Evolutionary conservation across 768 basidiomycete species (phyloP), one percentile per base, ranked within the genome.

Genomic region (Pholiota molesta): DNA sequence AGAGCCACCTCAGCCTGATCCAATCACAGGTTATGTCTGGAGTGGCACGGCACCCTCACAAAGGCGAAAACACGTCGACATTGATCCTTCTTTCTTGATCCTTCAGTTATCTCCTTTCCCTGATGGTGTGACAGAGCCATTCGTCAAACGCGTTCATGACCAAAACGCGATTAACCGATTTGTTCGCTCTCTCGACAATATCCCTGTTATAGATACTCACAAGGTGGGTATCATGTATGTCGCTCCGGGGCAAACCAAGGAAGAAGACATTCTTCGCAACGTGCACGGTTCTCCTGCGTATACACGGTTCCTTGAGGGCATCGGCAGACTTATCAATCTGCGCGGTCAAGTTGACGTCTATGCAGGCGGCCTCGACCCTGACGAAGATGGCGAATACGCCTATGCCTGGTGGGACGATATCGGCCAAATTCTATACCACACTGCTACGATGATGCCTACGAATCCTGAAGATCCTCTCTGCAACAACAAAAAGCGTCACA

Each of bases 381-480:
- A 95, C 63, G 86, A 91, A 68, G 95, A 99, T 69, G 97, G 97
- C 14, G 92, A 95, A 74, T 97, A 96, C 71, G 94, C 97, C 0
- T 99, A 99, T 71, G 95, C 96, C 0, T 99, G 97, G 96, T 97
- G 96, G 94, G 95, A 99, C 73, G 95, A 98, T 69, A 95, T 98
- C 54, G 88, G 91, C 4, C 96, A 99, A 72, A 87, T 97, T 63
- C 83, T 98, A 57, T 99, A 92, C 73, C 97, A 99, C 74, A 91
- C 95, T 2, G 92, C 97, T 9, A 99, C 97, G 2, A 89, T 99
- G 81, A 99, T 99, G 97, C 97, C 97, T 3, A 91, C 88, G 57
- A 81, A 79, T 51, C 65, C 76, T 8, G 75, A 87, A 57, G 93
- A 95, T 73, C 86, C 86, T 1, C 82, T 85, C 53, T 88, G 84